Evolutionary conservation across 495 filamentous ascomycete species (phyloP).

Genomic region (Acidiella bohemica): DNA sequence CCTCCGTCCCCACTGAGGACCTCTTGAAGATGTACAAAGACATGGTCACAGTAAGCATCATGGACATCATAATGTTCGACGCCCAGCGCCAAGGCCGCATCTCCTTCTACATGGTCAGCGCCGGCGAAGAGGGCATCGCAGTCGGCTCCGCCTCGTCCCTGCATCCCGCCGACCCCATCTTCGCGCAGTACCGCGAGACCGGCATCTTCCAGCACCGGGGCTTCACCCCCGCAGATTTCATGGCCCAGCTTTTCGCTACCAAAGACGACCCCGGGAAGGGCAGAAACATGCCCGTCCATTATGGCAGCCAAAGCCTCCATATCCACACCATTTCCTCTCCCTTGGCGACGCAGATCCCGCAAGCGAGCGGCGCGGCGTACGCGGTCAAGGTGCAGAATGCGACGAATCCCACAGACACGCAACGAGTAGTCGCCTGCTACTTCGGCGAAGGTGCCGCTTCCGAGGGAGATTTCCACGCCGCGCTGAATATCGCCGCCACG

Average conservation of each 20-base stretch:
- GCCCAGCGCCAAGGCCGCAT: slow-evolving; percentile 68
- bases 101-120: slow-evolving; percentile 96
- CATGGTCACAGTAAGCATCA: slow-evolving; percentile 67
- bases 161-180: slow-evolving; percentile 71
- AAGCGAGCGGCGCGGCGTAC: slow-evolving; percentile 87
- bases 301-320: slow-evolving; percentile 69
- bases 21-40: slow-evolving; percentile 52
- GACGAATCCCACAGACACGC: slow-evolving; percentile 51
- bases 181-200: slow-evolving; percentile 88
- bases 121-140: slow-evolving; percentile 88
- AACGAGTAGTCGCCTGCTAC: slow-evolving; percentile 68
- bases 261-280: slow-evolving; percentile 65
- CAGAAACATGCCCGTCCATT: slow-evolving; percentile 97
- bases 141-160: slow-evolving; percentile 77
- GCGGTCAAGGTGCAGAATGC: slow-evolving; percentile 76
- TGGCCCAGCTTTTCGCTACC: slow-evolving; percentile 93
- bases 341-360: slow-evolving; percentile 88
- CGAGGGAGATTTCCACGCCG: slow-evolving; percentile 96
- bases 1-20: slow-evolving; percentile 55
- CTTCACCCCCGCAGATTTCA: slow-evolving; percentile 75
- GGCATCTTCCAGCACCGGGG: slow-evolving; percentile 84
- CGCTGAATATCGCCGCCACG: slow-evolving; percentile 91
- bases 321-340: slow-evolving; percentile 90
- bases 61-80: slow-evolving; percentile 92
- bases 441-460: slow-evolving; percentile 97